Conservation (phyloP, 164 flowering plant species). For the Brasenia schreberi region DNA sequence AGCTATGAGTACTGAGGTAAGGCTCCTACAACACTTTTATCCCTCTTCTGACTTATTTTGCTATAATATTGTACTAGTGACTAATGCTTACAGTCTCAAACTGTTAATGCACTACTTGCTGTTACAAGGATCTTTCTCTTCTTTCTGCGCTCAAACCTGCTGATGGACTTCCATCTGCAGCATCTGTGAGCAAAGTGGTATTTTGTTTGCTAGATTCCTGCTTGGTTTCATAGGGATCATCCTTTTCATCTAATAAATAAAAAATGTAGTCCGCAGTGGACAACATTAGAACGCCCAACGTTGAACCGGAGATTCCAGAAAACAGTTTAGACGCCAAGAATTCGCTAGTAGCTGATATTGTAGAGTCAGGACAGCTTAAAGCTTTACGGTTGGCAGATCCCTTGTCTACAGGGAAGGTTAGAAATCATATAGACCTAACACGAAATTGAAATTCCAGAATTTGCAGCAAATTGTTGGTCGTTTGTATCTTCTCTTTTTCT, state of each 20-base stretch:
- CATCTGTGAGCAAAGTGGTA: not conserved
- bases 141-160: not conserved
- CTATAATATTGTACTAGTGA: not conserved
- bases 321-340: not conserved
- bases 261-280: not conserved
- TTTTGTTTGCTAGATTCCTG: not conserved
- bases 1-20: not conserved
- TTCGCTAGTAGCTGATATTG: not conserved
- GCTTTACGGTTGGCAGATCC: constrained; percentile 7
- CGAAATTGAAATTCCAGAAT: too few relatives aligned
- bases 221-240: not conserved
- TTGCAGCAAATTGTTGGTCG: too few relatives aligned
- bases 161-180: not conserved
- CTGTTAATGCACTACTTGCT: not conserved
- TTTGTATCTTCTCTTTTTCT: too few relatives aligned
- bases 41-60: not conserved
- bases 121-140: not conserved
- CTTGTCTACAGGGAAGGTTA: constrained; percentile 11
- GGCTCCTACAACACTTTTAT: not conserved
- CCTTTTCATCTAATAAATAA: not conserved
- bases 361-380: constrained; percentile 7
- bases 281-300: not conserved
- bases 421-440: too few relatives aligned
- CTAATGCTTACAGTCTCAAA: not conserved
- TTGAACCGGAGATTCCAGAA: not conserved